Evolutionary conservation across 352 stramenopile species (phyloP).

Genomic region (Pythium dissotocum): DNA sequence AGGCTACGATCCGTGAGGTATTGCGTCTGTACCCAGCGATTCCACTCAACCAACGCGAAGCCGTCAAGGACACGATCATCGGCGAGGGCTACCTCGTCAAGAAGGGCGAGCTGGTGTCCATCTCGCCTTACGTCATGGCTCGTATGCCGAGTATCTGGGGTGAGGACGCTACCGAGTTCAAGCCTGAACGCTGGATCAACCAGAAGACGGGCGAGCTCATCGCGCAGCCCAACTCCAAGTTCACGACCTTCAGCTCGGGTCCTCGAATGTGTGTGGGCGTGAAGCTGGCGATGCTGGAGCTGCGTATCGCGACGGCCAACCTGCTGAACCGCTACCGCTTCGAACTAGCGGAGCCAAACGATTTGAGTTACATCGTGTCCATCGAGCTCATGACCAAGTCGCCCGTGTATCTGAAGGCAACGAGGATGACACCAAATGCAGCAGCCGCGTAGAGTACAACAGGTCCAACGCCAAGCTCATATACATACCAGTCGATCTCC

Average conservation of each 20-base stretch:
- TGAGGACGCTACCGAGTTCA: slow-evolving; percentile 50
- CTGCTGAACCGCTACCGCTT: slow-evolving; percentile 17
- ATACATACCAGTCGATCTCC: no score
- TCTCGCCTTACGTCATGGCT: slow-evolving; percentile 38
- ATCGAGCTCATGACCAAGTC: slow-evolving; percentile 12
- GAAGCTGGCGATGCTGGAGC: slow-evolving; percentile 51
- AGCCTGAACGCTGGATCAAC: slow-evolving; percentile 55
- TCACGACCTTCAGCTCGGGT: slow-evolving; percentile 41
- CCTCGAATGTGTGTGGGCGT: slow-evolving; percentile 48
- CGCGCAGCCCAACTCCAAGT: slow-evolving; percentile 22
- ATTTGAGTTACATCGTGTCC: slow-evolving; percentile 14
- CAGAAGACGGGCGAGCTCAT: slow-evolving; percentile 4
- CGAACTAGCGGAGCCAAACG: slow-evolving; percentile 12
- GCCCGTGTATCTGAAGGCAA: neutral
- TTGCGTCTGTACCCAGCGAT: slow-evolving; percentile 59
- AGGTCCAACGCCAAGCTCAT: no score
- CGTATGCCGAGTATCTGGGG: slow-evolving; percentile 39
- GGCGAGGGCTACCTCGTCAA: slow-evolving; percentile 24
- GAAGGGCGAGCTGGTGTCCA: slow-evolving; percentile 26
- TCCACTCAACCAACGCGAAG: slow-evolving; percentile 56
- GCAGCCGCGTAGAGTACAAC: neutral
- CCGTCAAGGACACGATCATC: slow-evolving; percentile 51
- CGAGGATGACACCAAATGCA: neutral
- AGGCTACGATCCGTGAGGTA: slow-evolving; percentile 53
- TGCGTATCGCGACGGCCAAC: slow-evolving; percentile 16